Conservation (phyloP, 1,284 basidiomycete genomes). For the Crepidotus sp. region DNA sequence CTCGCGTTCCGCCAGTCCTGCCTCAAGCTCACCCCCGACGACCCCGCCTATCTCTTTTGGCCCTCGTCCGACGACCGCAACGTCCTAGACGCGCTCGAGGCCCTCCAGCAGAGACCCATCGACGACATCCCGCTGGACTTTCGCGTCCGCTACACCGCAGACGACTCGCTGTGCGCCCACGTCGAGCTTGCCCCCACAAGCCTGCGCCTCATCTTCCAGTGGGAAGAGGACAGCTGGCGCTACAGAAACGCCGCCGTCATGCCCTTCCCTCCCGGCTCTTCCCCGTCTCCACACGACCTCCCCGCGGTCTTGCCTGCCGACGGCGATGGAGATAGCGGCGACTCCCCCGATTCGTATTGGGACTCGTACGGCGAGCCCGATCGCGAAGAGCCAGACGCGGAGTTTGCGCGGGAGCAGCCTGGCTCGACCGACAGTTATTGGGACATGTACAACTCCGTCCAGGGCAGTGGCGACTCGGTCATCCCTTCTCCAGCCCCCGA, state of each 20-base stretch:
- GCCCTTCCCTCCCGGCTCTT: conserved; percentile 60
- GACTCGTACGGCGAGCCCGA: conserved; percentile 43
- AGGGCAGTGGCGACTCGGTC: conserved; percentile 46
- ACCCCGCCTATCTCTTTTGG: conserved; percentile 59
- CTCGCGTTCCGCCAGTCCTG: conserved; percentile 61
- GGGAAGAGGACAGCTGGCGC: conserved; percentile 54
- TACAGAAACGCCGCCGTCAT: conserved; percentile 62
- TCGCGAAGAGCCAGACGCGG: conserved; percentile 58
- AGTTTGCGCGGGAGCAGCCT: conserved; percentile 47
- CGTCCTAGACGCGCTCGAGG: conserved; percentile 39
- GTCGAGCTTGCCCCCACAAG: conserved; percentile 39
- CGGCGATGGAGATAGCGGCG: conserved; percentile 21
- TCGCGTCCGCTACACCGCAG: conserved; percentile 49
- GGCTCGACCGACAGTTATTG: conserved; percentile 4
- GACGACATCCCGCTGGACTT: conserved; percentile 25
- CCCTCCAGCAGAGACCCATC: conserved; percentile 30
- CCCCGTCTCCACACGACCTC: conserved; percentile 33
- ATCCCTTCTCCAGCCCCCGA: conserved; percentile 37
- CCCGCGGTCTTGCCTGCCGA: conserved; percentile 20
- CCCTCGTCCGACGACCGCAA: conserved; percentile 37
- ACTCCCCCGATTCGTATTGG: conserved; percentile 21
- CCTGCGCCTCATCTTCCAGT: conserved; percentile 58
- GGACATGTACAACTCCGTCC: conserved; percentile 8
- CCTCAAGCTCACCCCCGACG: conserved; percentile 42
- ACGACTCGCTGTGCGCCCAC: conserved; percentile 58